Base-by-base conservation (phyloP, 2,329 filamentous ascomycete genomes). In the Ophiostoma angusticollis region DNA sequence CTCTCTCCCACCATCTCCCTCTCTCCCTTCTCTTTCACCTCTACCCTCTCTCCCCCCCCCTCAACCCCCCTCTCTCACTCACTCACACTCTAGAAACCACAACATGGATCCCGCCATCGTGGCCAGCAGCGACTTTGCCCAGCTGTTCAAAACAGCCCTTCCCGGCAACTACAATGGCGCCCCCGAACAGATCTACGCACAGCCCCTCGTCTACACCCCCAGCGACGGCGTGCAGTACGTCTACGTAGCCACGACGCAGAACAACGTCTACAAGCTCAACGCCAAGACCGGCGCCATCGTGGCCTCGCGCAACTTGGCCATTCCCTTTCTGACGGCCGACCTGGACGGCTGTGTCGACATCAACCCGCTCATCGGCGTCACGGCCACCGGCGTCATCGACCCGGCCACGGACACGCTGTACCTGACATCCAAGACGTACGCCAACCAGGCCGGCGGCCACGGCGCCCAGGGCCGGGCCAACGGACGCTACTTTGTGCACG, bases 51-150 rank as follows among this genome's bases (percentile, higher is more conserved):
- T 19, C 4, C 1, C 22, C n/a, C 12, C 28, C 8, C 6, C 14
- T 13, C 3, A 5, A 11, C 6, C 4, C 16, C 8, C 2, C 6
- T 21, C 16, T 9, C 18, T 14, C n/a, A 24, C 19, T 32, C 13
- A 16, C 37, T 45, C 31, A 46, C 21, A 23, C 16, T 9, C 6
- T 32, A 57, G 54, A 16, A 77, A 73, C 49, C 73, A 78, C 51
- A 78, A 78, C 54, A 70, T 78, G 65, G 71, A 78, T 49, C 74
- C 74, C 1, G 60, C 66, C 12, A 57, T 76, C 8, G 70, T 78
- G 2, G 64, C 59, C 29, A 71, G 68, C 40, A 54, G 64, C 3
- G 62, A 69, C 36, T 78, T 76, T 45, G 68, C 64, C 16, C 65
- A 72, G 42, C 54, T 75, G 7, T 77, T 72, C 58, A 64, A 60